These are phyloP conservation scores for Lipomyces orientalis DNA, from an alignment of 805 yeast species.

Conservation along the genomic window DNA sequence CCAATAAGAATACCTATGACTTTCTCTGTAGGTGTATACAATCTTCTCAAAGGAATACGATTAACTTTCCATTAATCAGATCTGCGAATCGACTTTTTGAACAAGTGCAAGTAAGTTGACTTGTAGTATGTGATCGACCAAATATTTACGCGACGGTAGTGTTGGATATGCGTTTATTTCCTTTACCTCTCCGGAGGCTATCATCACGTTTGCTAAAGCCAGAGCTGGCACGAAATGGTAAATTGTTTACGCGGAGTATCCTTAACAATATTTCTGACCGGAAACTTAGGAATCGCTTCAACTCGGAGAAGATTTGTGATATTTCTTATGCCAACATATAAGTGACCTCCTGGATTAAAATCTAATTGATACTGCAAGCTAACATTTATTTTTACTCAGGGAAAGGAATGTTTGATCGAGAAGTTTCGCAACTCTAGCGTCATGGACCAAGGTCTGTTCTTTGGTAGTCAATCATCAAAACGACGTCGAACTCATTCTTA, in stretches of 20 bases:
- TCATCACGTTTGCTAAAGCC: slow-evolving; percentile 53
- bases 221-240: slow-evolving; percentile 57
- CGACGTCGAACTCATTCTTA: slow-evolving; percentile 13
- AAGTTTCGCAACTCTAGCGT: slow-evolving; percentile 59
- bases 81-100: slow-evolving; percentile 58
- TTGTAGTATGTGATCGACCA: not conserved
- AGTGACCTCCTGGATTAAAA: slow-evolving; percentile 22
- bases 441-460: slow-evolving; percentile 49
- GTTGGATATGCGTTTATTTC: slow-evolving; percentile 64
- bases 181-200: slow-evolving; percentile 52
- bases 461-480: not conserved
- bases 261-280: not conserved
- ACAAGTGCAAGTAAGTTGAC: slow-evolving; percentile 52
- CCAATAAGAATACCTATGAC: slow-evolving; percentile 49
- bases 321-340: slow-evolving; percentile 57
- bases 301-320: slow-evolving; percentile 58
- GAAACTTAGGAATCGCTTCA: slow-evolving; percentile 48
- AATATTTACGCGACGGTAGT: slow-evolving; percentile 24
- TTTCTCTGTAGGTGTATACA: slow-evolving; percentile 48
- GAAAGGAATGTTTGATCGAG: slow-evolving; percentile 52
- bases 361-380: slow-evolving; percentile 9
- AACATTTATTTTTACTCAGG: slow-evolving; percentile 47
- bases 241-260: not conserved
- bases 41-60: not conserved
- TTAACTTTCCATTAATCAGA: slow-evolving; percentile 39